Evolutionary conservation across 1,139 yeast species (phyloP).

Genomic region (Candida albicans): DNA sequence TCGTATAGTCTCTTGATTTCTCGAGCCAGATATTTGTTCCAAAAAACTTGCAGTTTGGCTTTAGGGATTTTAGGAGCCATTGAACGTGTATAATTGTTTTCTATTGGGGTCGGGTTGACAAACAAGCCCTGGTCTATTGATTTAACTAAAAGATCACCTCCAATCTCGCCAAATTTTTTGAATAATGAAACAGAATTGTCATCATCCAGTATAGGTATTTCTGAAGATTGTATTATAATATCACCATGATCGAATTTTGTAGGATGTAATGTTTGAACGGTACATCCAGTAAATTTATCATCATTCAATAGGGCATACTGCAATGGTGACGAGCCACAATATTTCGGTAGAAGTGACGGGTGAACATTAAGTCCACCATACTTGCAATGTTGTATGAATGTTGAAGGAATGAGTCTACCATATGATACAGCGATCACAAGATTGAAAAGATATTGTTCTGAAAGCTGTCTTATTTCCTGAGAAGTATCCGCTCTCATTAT

Average conservation of each 20-base stretch:
- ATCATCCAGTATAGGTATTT: constrained; percentile 31
- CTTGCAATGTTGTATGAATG: constrained; percentile 46
- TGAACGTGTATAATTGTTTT: constrained; percentile 38
- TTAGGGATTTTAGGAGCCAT: constrained; percentile 58
- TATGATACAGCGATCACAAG: constrained; percentile 87
- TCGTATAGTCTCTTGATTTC: constrained; percentile 46
- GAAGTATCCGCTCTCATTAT: constrained; percentile 60
- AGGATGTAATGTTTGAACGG: constrained; percentile 89
- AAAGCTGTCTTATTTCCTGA: constrained; percentile 47
- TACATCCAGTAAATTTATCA: constrained; percentile 72
- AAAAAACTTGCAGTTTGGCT: constrained; percentile 40
- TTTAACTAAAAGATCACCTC: constrained; percentile 56
- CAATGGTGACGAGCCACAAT: constrained; percentile 89
- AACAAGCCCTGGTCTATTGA: constrained; percentile 37
- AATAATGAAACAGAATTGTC: constrained; percentile 49
- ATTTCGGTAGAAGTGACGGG: constrained; percentile 82
- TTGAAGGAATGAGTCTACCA: constrained; percentile 73
- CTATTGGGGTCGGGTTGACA: constrained; percentile 8
- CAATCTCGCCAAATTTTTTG: constrained; percentile 52
- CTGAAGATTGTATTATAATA: constrained; percentile 59
- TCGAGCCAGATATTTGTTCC: constrained; percentile 40
- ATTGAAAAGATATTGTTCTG: constrained; percentile 38
- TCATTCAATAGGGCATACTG: constrained; percentile 73
- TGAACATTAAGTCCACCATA: constrained; percentile 87
- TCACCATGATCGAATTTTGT: constrained; percentile 80